Evolutionary conservation across 1,284 basidiomycete genomes (phyloP), one percentile per base, ranked within the genome.

Genomic region (Chalciporus sp.): DNA sequence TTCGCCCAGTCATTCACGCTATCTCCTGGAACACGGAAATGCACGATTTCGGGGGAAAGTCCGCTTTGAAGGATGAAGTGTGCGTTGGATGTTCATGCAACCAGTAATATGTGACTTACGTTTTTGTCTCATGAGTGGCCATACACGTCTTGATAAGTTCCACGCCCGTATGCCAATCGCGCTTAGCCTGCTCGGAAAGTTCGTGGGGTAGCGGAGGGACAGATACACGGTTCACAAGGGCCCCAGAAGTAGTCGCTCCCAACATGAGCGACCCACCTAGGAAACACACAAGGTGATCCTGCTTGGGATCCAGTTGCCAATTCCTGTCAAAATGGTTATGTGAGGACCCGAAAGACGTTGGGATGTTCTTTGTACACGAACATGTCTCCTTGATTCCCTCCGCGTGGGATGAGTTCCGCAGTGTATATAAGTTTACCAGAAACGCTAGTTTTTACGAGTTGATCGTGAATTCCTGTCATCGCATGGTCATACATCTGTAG

Each of bases 241-340:
- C 76, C 10, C 84, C 83, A 1, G 86, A 81, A 29, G 85, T 86
- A 1, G 89, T 90, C 12, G 94, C 90, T 19, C 95, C 94, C 7
- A 98, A 82, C 80, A 98, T 88, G 61, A 98, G 82, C 2, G 91
- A 90, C 6, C 94, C 95, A 33, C 90, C 94, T 43, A 98, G 75
- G 84, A 98, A 98, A 73, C 95, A 98, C 1, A 94, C 95, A 19
- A 98, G 83, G 70, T 98, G 95, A 69, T 98, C 95, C 75, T 98
- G 95, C 72, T 97, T 96, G 14, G 90, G 89, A 1, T 81, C 76
- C 14, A 90, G 74, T 23, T 79, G 77, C 90, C 90, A 94, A 49
- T 74, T 71, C 28, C 89, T 91, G 61, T 37, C 9, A 47, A 50
- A 35, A 3, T 19, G 44, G 12, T 12, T 33, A 23, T 41, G 48